Conservation (phyloP, 441 rosid species). For the Hypseocharis bilobata region DNA sequence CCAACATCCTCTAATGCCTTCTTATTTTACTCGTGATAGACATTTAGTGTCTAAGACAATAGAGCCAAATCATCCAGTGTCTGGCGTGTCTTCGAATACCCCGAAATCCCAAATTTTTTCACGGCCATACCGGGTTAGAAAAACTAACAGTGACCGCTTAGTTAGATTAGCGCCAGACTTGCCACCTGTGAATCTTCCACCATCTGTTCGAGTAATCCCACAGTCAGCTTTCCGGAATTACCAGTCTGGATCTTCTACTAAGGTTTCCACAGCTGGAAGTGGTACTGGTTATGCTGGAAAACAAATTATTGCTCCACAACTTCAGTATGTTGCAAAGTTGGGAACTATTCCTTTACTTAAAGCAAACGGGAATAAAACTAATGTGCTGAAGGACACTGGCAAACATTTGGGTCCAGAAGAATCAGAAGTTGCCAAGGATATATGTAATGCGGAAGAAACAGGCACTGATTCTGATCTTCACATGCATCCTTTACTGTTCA, state of each 20-base stretch:
- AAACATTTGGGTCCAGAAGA: slow-evolving; percentile 30
- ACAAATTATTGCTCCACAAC: slow-evolving; percentile 29
- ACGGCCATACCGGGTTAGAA: slow-evolving; percentile 42
- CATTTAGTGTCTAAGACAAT: slow-evolving; percentile 21
- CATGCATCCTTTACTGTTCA: slow-evolving; percentile 89
- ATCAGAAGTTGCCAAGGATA: slow-evolving; percentile 38
- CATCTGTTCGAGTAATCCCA: slow-evolving; percentile 73
- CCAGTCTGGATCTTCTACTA: slow-evolving; percentile 34
- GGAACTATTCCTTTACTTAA: slow-evolving; percentile 21
- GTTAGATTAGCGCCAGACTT: slow-evolving; percentile 91
- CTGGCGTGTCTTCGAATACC: slow-evolving; percentile 24
- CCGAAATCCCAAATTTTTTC: slow-evolving; percentile 34
- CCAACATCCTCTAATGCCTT: slow-evolving; percentile 25
- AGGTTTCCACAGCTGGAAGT: slow-evolving; percentile 26
- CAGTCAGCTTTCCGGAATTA: slow-evolving; percentile 49
- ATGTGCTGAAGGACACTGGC: slow-evolving; percentile 28
- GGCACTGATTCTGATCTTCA: slow-evolving; percentile 48
- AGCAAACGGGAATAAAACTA: slow-evolving; percentile 28
- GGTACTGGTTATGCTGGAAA: slow-evolving; percentile 28
- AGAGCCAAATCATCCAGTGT: slow-evolving; percentile 27
- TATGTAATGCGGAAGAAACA: slow-evolving; percentile 33
- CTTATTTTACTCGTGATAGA: slow-evolving; percentile 20
- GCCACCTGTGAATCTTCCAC: slow-evolving; percentile 92
- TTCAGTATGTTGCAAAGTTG: slow-evolving; percentile 26
- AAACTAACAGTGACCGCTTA: slow-evolving; percentile 37